Evolutionary conservation across 2,329 filamentous ascomycete species (phyloP), one percentile per base, ranked within the genome.

Genomic region (Scedosporium apiospermum): DNA sequence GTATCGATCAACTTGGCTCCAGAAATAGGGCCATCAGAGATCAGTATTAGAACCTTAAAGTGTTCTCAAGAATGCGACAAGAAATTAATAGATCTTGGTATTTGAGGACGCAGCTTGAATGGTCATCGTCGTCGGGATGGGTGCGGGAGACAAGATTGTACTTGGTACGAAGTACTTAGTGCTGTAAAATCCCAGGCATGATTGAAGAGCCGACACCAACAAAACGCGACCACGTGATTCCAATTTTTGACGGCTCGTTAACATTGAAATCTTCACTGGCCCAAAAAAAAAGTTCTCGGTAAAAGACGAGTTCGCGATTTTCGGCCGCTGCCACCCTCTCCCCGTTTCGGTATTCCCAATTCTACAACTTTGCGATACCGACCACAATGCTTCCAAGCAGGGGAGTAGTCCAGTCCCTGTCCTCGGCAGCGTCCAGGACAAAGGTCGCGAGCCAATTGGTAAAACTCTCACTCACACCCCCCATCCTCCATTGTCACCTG

Each of bases 361-460:
- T 51, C 6, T 62, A 61, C 57, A 57, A 44, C 57, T 63, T n/a
- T 2, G 10, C 57, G n/a, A 58, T 26, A 38, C 64, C 68, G 69
- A 14, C 66, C 71, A 73, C 67, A 64, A 79, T 79, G 77, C 73
- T 79, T 69, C 75, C 76, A 63, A 78, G 77, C 65, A 75, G 76
- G 76, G 77, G 75, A 69, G 71, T 77, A 68, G 71, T 73, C 67
- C 74, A 74, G 66, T 74, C 75, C 61, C 65, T 76, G 63, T 71
- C 75, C 65, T 72, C 74, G 51, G 66, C 67, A 65, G 68, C 69
- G 61, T 58, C 69, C 49, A 70, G 71, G 65, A 72, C 70, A 66
- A 71, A 70, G 62, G 57, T 71, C 30, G 67, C 67, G 16, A 67
- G 64, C 62, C 71, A 69, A 69, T 66, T 68, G 23, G 73, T 76